These are phyloP conservation scores for Cladosporium austrohemisphaericum DNA, from an alignment of 2,329 filamentous ascomycete genomes.

Conservation along the genomic window DNA sequence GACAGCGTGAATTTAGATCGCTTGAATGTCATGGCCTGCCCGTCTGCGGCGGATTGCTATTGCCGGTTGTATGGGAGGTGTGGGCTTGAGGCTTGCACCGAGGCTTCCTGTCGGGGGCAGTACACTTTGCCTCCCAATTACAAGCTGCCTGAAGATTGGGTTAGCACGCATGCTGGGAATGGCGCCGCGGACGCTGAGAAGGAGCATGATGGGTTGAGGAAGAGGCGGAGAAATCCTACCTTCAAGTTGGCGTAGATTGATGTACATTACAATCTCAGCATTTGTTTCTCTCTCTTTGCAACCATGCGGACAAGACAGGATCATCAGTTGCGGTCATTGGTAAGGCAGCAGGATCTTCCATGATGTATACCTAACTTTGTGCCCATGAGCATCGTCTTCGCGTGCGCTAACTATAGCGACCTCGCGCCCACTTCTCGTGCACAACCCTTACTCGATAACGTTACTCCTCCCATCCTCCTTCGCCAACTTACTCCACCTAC, in stretches of 20 bases:
- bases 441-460: conserved; percentile 10
- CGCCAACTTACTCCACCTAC: conserved; percentile 31
- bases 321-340: too few species aligned
- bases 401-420: too few species aligned
- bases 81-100: conserved; percentile 25
- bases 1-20: conserved; percentile 33
- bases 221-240: neutral
- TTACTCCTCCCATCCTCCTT: conserved; percentile 15
- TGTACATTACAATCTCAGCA: neutral
- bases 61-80: conserved; percentile 44
- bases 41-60: conserved; percentile 41
- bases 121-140: conserved; percentile 39
- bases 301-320: too few species aligned
- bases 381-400: too few species aligned
- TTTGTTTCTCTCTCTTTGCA: too few species aligned
- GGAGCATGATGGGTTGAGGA: conserved; percentile 7
- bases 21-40: conserved; percentile 39
- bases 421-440: too few species aligned
- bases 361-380: too few species aligned
- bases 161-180: neutral
- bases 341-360: too few species aligned
- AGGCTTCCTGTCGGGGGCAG: conserved; percentile 38
- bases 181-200: neutral
- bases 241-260: neutral
- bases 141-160: conserved; percentile 31